Conservation (phyloP, 331 rosid species). For the Quercus lobata region DNA sequence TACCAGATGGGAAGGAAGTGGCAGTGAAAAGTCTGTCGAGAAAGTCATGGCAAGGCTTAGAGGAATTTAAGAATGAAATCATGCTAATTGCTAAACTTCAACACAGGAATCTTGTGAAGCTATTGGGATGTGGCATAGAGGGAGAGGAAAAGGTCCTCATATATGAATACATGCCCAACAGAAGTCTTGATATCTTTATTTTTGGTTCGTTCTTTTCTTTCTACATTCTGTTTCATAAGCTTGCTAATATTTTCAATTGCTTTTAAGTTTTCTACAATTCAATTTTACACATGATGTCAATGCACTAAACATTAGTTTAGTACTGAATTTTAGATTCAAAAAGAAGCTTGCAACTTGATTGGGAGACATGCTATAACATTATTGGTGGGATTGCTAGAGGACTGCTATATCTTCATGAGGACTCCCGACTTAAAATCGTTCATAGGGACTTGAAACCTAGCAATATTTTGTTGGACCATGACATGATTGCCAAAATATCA, state of each 20-base stretch:
- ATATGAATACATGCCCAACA: slow-evolving; percentile 16
- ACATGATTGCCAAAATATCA: slow-evolving; percentile 39
- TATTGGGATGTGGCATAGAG: neutral
- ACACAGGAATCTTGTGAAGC: neutral
- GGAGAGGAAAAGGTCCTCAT: neutral
- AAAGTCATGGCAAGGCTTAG: slow-evolving; percentile 5
- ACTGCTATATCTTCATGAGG: slow-evolving; percentile 32
- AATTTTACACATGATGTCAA: too few species aligned
- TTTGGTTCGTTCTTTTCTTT: slow-evolving; percentile 20
- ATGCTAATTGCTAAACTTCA: neutral
- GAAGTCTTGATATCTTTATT: slow-evolving; percentile 35
- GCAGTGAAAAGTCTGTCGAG: neutral
- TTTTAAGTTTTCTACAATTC: too few species aligned
- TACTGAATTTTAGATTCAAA: slow-evolving; percentile 3
- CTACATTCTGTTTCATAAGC: neutral
- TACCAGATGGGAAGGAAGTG: neutral
- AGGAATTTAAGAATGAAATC: neutral
- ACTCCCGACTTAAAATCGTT: slow-evolving; percentile 32
- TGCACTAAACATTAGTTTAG: neutral
- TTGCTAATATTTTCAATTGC: too few species aligned
- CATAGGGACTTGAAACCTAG: slow-evolving; percentile 37
- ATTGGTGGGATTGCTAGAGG: slow-evolving; percentile 29
- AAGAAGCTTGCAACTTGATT: slow-evolving; percentile 11
- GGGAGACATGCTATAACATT: slow-evolving; percentile 24
- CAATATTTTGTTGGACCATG: slow-evolving; percentile 30